Base-by-base conservation (phyloP, 768 basidiomycete species). In the Punctularia strigosozonata region DNA sequence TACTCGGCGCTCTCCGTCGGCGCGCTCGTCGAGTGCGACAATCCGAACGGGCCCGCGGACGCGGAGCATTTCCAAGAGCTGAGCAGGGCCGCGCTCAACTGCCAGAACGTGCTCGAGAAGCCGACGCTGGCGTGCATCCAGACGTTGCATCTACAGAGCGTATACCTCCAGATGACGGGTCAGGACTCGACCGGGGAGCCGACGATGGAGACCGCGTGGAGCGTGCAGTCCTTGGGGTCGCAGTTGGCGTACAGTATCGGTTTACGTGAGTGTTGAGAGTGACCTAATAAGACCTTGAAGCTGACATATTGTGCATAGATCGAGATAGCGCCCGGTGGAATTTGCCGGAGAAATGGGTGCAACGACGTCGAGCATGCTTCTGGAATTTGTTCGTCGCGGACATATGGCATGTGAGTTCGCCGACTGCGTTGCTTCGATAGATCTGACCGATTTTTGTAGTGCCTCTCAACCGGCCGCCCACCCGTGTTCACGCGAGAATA, bases 311-410 rank as follows among this genome's bases (percentile, higher is more conserved):
- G 10, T 26, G 21, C 19, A 15, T 32, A 76, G 79, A 81, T 52
- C 73, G 80, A 34, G 80, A 83, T 45, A 76, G 75, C 43, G 65
- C 64, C 12, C 59, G 73, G 39, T 82, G 80, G 80, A 69, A 64
- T 2, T 56, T 85, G n/a, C 62, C 71, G 4, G 58, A 69, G 2
- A 73, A 73, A 50, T 69, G 75, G 46, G 75, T 84, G 0, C 68
- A 80, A 44, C 61, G 80, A 21, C 68, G 83, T 6, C 69, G 81
- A 3, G 60, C 76, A 23, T 58, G 83, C 7, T 85, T 87, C 58
- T 87, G 83, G 83, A 80, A 85, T 50, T 62, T 84, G 7, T 85
- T 82, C 46, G 65, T 78, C 15, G 74, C 76, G 0, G 83, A 86
- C 46, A 62, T 69, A 3, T 85, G 77, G 77, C 64, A 71, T 59